A percentile compares a stretch with the other conserved stretches of the same genome.
Conservation (phyloP, 495 filamentous ascomycete genomes). For the Tricharina praecox region DNA sequence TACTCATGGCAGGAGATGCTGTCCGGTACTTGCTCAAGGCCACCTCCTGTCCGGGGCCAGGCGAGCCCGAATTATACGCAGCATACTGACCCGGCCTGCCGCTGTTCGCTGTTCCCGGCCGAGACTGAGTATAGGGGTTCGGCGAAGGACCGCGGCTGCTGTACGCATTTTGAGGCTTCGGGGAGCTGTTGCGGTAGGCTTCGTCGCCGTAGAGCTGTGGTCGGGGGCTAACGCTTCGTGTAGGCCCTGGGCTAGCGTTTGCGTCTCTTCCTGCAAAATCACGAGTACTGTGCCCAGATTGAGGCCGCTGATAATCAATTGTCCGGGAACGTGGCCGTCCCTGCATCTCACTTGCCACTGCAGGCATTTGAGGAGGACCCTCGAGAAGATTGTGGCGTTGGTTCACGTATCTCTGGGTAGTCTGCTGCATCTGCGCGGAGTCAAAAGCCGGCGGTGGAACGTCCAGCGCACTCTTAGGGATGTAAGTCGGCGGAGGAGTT, state of each 20-base stretch:
- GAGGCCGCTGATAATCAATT: constrained; percentile 18
- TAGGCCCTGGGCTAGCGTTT: constrained; percentile 31
- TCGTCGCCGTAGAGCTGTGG: constrained; percentile 28
- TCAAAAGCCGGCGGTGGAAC: constrained; percentile 87
- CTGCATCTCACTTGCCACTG: constrained; percentile 22
- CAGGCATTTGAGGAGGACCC: constrained; percentile 29
- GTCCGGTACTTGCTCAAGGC: constrained; percentile 18
- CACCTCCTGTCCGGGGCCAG: constrained; percentile 22
- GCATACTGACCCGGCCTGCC: constrained; percentile 18
- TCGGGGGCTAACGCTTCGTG: constrained; percentile 42
- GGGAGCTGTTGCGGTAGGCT: constrained; percentile 19
- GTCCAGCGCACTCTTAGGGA: constrained; percentile 54
- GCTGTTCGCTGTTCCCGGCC: constrained; percentile 23
- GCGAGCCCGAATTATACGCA: constrained; percentile 22
- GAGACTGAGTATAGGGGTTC: constrained; percentile 24
- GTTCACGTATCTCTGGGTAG: constrained; percentile 68
- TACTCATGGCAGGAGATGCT: constrained; percentile 22
- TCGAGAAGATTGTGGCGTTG: constrained; percentile 70
- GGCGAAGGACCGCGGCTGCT: constrained; percentile 22
- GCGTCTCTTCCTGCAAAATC: constrained; percentile 27
- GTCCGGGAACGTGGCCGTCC: constrained; percentile 26
- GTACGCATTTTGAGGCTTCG: constrained; percentile 20
- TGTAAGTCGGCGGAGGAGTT: constrained; percentile 74
- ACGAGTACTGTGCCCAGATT: constrained; percentile 20
- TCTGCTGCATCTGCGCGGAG: constrained; percentile 79